These are phyloP conservation scores for Phytophthora idaei DNA, from an alignment of 352 stramenopile species.

Conservation along the genomic window DNA sequence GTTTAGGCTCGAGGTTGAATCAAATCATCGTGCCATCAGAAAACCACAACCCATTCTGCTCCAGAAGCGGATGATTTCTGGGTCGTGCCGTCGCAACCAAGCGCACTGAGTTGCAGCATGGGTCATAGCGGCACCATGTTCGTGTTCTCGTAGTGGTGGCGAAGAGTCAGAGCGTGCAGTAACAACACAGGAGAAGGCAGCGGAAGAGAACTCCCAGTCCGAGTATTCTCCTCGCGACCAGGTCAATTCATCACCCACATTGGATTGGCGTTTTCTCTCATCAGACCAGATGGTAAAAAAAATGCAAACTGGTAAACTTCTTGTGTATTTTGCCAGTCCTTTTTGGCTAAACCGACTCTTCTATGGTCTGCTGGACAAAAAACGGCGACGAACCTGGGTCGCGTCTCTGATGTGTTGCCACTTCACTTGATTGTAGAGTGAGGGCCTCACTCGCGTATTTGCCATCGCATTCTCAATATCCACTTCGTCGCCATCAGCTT, in stretches of 20 bases:
- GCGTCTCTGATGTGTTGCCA: conserved; percentile 9
- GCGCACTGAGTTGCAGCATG: conserved; percentile 11
- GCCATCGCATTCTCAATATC: conserved; percentile 2
- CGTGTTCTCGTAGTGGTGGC: conserved; percentile 10
- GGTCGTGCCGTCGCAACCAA: conserved; percentile 20
- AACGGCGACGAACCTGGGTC: not conserved
- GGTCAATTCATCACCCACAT: not conserved
- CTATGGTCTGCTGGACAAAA: conserved; percentile 15
- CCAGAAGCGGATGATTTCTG: conserved; percentile 38
- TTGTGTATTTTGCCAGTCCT: conserved; percentile 18
- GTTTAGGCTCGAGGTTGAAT: conserved; percentile 3
- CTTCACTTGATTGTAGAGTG: conserved; percentile 10
- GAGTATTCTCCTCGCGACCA: not conserved
- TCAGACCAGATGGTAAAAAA: conserved; percentile 8
- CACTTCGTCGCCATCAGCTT: conserved; percentile 20
- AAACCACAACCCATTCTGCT: conserved; percentile 32
- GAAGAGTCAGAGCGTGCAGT: conserved; percentile 25
- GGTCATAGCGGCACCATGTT: not conserved
- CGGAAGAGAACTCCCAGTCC: not conserved
- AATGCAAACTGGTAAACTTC: not conserved
- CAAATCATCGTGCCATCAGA: conserved; percentile 24
- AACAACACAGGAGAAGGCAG: not conserved
- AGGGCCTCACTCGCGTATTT: conserved; percentile 20
- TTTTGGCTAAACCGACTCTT: conserved; percentile 19
- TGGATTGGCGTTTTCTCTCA: not conserved